Base-by-base conservation (phyloP, 2,329 filamentous ascomycete species). In the Venturia oleaginea region DNA sequence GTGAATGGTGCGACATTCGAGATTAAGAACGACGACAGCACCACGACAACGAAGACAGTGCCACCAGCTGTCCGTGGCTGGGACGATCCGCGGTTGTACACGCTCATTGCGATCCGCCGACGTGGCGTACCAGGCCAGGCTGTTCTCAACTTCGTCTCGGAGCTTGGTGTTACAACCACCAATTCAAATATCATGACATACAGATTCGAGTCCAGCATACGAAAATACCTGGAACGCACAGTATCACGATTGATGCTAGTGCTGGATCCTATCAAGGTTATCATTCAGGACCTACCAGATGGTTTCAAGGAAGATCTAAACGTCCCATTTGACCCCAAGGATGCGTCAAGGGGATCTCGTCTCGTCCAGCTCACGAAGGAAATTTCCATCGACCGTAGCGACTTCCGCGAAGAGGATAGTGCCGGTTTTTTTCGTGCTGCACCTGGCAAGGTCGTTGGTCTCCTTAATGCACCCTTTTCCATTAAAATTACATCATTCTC, bases 71-170 rank as follows among this genome's bases (percentile, higher is more conserved):
- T 97, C 8, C 85, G 89, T 43, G 90, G 85, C 64, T 97, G 92
- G 91, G 90, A 97, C 70, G 93, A 97, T 71, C 93, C 93, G 13
- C 84, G 93, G 40, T 81, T 97, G 5, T 96, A 91, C 77, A 96
- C 92, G 0, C 80, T 97, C 22, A 91, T 93, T 66, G 91, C 85
- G 1, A 84, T 97, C 61, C 87, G 90, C 63, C 85, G 93, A 62
- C 85, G 92, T 65, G 93, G 93, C 72, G 84, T 97, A 0, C 93
- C 93, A 0, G 91, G 93, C 0, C 90, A 90, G 30, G 92, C 92
- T 1, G 89, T 97, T 66, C 84, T 96, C 65, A 88, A 90, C 64
- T 97, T 97, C 70, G 86, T 97, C 66, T 91, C 91, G 69, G 92
- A 96, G 75, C 85, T 97, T 24, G 93, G 92, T 38, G 92, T 97